Evolutionary conservation across 1,284 basidiomycete species (phyloP), one percentile per base, ranked within the genome.

Genomic region (Ceratobasidium sp.): DNA sequence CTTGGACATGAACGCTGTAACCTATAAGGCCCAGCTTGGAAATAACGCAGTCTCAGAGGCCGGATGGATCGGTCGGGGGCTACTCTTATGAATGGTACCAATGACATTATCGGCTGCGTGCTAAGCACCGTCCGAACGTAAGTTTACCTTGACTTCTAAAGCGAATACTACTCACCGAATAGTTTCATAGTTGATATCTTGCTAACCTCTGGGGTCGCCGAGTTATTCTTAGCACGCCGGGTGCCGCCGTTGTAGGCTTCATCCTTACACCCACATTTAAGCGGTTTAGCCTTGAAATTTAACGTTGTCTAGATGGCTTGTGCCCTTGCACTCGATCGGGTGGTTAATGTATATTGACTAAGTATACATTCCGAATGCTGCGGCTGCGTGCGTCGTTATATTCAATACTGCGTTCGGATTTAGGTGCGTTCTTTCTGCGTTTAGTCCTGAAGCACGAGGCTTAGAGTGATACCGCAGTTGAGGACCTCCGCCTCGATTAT

Each of bases 21-120:
- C 40, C 5, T 28, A 49, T 23, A 33, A 53, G 20, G 61, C 66
- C 33, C 33, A 33, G 33, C 33, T 33, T 81, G 56, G 69, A 23
- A n/a, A 75, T 83, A 75, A 75, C 18, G n/a, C 18, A 13, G 7
- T 5, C 20, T 64, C 86, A 97, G 97, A 94, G 88, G 97, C 97
- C 61, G 97, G 97, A 60, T 99, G 97, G 97, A 90, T 98, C 79
- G 97, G 97, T n/a, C 91, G 97, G 70, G 93, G 83, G 97, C 97
- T 3, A 92, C 99, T 80, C 89, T 99, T 26, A 99, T 99, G 97
- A 97, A 97, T 1, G 97, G 97, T 7, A 95, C 97, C 84, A 98
- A 98, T 83, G 91, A 93, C 9, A 86, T 97, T 78, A 95, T 97
- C 81, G n/a, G n/a, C n/a, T 98, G 98, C 84, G 85, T 97, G 23